Conservation (phyloP, 2,329 filamentous ascomycete species). For the Phyllachora maydis region DNA sequence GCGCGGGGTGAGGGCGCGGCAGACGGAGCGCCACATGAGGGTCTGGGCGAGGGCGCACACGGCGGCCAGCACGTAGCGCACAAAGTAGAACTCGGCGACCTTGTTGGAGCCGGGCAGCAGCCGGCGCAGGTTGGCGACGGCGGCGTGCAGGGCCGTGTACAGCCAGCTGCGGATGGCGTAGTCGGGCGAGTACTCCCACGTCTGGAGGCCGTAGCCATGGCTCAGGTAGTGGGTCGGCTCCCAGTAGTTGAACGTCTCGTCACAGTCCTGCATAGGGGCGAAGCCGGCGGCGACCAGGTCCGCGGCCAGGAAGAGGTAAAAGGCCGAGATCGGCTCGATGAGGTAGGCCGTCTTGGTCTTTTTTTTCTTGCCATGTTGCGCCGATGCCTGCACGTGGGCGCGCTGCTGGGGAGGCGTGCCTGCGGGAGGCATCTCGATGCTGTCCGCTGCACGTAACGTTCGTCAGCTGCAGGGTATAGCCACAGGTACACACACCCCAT, state of each 20-base stretch:
- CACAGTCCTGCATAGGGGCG: constrained; percentile 90
- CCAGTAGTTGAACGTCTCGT: constrained; percentile 99
- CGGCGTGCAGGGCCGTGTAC: constrained; percentile 64
- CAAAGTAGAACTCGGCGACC: constrained; percentile 66
- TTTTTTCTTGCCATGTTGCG: no score
- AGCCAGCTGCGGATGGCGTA: constrained; percentile 93
- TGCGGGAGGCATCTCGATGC: no score
- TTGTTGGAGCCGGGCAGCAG: constrained; percentile 41
- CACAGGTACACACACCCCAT: no score
- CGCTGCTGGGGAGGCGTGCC: no score
- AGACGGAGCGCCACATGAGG: constrained; percentile 58
- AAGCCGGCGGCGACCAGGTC: constrained; percentile 60
- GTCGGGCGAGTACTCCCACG: constrained; percentile 94
- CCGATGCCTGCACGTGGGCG: no score
- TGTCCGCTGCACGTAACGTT: no score
- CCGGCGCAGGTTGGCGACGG: constrained; percentile 44
- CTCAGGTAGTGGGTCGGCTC: constrained; percentile 88
- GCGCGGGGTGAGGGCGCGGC: constrained; percentile 55
- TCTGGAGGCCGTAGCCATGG: constrained; percentile 85
- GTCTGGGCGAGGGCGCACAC: constrained; percentile 68
- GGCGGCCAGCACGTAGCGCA: constrained; percentile 56
- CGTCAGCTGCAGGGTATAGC: no score
- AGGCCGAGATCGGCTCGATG: constrained; percentile 53
- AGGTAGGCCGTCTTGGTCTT: no score
- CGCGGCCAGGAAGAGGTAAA: constrained; percentile 59